A percentile compares a stretch with the other conserved stretches of the same genome.
These are phyloP conservation scores for Nitzschia inconspicua DNA, from an alignment of 108 stramenopile species.

Conservation along the genomic window DNA sequence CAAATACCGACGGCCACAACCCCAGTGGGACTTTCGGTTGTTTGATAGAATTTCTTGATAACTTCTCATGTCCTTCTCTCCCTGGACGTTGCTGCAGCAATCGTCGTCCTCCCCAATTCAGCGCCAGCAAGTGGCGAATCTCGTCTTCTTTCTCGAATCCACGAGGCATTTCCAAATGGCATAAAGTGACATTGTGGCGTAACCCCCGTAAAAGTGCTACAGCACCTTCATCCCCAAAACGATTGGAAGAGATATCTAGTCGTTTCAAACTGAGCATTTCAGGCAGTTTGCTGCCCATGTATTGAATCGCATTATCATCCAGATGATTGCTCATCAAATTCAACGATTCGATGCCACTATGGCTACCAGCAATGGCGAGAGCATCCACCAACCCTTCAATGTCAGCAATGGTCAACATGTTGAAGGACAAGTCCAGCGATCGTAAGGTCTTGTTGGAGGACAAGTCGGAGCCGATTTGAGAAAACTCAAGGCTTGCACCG, in stretches of 20 bases:
- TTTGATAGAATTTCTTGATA: too few species aligned
- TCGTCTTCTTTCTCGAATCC: constrained; percentile 1
- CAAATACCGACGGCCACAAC: background rate
- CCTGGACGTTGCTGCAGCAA: background rate
- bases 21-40: background rate
- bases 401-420: background rate
- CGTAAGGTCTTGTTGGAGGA: background rate
- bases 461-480: background rate
- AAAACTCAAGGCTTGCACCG: constrained; percentile 1
- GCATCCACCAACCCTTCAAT: background rate
- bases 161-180: constrained; percentile 1
- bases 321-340: constrained; percentile 6
- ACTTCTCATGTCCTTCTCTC: too few species aligned
- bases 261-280: background rate
- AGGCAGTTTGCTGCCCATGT: constrained; percentile 1
- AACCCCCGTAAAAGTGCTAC: background rate
- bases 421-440: constrained; percentile 3
- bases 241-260: background rate
- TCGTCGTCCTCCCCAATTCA: background rate
- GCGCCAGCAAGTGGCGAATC: constrained; percentile 1
- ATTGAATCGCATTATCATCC: constrained; percentile 9
- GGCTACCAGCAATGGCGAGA: too few species aligned
- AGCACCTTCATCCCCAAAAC: constrained; percentile 17
- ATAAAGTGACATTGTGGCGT: constrained; percentile 1
- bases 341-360: too few species aligned